Base-by-base conservation (phyloP, 2,329 filamentous ascomycete species). In the Ramichloridium luteum region DNA sequence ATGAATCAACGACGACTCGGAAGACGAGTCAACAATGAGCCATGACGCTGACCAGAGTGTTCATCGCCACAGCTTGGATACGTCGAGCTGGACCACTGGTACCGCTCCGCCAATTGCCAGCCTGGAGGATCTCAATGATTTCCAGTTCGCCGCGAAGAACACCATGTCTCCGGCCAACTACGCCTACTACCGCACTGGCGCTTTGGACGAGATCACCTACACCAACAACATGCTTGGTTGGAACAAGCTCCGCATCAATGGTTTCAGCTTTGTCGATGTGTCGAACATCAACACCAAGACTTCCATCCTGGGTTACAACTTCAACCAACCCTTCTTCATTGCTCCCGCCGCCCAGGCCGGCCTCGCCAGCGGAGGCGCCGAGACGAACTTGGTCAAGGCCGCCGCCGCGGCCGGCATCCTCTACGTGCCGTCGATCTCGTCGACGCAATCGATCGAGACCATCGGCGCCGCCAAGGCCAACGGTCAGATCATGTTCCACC, bases 311-410 rank as follows among this genome's bases (percentile, higher is more conserved):
- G 86, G 85, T 43, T 75, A 78, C 22, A 81, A 80, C 50, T 74
- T 75, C 38, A 72, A 77, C 40, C 77, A 86, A 30, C 88, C 88
- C 14, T 90, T 93, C 61, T 96, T 94, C 61, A 78, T 94, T 17
- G 93, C 88, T 1, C 88, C 88, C 25, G 94, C 88, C 5, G 88
- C 88, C 0, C 70, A 94, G 6, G 88, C 88, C 45, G 93, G 93
- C 59, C 73, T 93, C 6, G 88, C 88, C 35, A 70, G 93, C 53
- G 77, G 77, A 0, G 86, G 93, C 56, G 45, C 44, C 8, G 41
- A 44, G 29, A 33, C 17, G 2, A 41, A 41, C 16, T 34, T 73
- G 9, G 62, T 69, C 30, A 60, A 62, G 51, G 70, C 58, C 25
- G 67, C 68, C 6, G 62, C 52, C 6, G 48, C 55, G n/a, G 60